Evolutionary conservation across 495 filamentous ascomycete species (phyloP).

Genomic region (Trichoderma gamsii): DNA sequence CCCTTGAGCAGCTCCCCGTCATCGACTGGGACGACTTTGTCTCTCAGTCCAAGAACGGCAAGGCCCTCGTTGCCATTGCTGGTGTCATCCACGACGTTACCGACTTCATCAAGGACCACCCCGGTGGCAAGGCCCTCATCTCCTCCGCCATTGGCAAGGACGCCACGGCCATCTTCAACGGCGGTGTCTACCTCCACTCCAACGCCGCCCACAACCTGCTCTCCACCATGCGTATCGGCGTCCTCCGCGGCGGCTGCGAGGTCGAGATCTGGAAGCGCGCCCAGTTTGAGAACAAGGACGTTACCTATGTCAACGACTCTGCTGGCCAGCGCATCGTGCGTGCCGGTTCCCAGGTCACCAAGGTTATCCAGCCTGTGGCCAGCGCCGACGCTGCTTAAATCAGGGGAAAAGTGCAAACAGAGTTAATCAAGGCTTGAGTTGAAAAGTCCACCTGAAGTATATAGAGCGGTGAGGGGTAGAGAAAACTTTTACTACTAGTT

Average conservation of each 20-base stretch:
- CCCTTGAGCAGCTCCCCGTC: slow-evolving; percentile 89
- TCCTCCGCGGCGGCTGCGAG: slow-evolving; percentile 92
- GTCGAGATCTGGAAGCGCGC: slow-evolving; percentile 99
- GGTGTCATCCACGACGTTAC: slow-evolving; percentile 95
- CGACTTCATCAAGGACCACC: slow-evolving; percentile 94
- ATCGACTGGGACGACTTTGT: slow-evolving; percentile 96
- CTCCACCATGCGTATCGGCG: slow-evolving; percentile 92
- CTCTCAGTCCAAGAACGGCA: slow-evolving; percentile 71
- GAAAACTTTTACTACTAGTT: no score
- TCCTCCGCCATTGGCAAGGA: slow-evolving; percentile 91
- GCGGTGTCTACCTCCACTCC: slow-evolving; percentile 94
- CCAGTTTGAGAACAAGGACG: slow-evolving; percentile 82
- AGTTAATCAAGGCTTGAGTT: no score
- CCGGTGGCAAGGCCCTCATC: slow-evolving; percentile 95
- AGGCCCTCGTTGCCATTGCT: slow-evolving; percentile 79
- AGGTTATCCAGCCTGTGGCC: slow-evolving; percentile 64
- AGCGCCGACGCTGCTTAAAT: slow-evolving; percentile 67
- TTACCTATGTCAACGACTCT: slow-evolving; percentile 71
- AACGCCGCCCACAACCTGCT: slow-evolving; percentile 97
- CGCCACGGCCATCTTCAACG: slow-evolving; percentile 98
- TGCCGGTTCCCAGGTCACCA: slow-evolving; percentile 85
- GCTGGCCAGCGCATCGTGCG: slow-evolving; percentile 79
- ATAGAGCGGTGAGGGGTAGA: not conserved
- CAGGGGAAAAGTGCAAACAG: not conserved
- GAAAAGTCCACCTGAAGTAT: no score